phyloP scores from a whole-genome alignment of 129 eudicot species.

The Apium graveolens region DNA sequence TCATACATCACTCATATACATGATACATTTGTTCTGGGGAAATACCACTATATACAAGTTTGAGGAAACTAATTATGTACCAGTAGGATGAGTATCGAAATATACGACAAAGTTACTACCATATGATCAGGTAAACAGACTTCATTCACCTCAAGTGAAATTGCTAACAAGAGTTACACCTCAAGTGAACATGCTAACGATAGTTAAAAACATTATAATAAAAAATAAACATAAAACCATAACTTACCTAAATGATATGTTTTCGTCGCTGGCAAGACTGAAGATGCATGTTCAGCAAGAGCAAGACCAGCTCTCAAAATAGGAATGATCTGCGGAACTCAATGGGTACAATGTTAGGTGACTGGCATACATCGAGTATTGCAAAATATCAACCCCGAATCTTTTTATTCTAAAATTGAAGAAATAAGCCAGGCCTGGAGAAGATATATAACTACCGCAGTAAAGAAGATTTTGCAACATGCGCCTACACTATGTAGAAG shows the following conservation, averaged over 20 bases:
- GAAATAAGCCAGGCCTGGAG: background rate
- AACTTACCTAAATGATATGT: slow-evolving; percentile 80
- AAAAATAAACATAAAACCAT: background rate
- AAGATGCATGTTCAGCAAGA: slow-evolving; percentile 88
- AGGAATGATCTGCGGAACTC: slow-evolving; percentile 66
- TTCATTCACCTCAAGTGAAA: background rate
- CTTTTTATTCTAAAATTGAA: background rate
- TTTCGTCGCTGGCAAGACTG: slow-evolving; percentile 77
- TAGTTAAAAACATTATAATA: background rate
- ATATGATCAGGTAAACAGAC: background rate
- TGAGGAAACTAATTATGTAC: background rate
- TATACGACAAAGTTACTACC: background rate
- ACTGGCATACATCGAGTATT: background rate
- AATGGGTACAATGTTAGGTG: background rate
- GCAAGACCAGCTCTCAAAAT: slow-evolving; percentile 98
- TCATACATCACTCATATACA: slow-evolving; percentile 1
- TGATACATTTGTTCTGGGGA: background rate
- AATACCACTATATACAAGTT: background rate
- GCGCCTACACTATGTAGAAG: background rate
- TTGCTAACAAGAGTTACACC: background rate
- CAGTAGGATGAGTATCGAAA: background rate
- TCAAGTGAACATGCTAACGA: background rate
- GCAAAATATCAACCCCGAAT: background rate
- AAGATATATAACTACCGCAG: background rate
- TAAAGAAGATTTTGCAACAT: background rate